Evolutionary conservation across 225 moss, liverwort and hornwort genomes (phyloP).

Genomic region (Thuidium tamariscinum): DNA sequence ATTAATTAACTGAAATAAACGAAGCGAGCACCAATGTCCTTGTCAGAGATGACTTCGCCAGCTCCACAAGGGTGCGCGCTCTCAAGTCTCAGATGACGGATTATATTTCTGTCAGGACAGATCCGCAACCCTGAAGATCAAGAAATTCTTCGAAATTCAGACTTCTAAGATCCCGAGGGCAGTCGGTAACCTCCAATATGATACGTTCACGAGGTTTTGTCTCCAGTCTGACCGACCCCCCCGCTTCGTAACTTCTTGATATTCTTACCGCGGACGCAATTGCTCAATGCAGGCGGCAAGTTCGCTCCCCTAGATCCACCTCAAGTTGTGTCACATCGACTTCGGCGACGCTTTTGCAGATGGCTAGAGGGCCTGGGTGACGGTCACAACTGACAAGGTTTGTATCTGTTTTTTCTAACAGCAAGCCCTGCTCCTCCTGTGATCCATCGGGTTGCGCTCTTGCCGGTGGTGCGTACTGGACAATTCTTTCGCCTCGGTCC

Average conservation of each 20-base stretch:
- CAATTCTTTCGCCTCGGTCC: conserved; percentile 35
- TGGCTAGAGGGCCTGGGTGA: not conserved
- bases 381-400: not conserved
- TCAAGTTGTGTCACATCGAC: not conserved
- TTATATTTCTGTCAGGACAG: not conserved
- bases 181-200: not conserved
- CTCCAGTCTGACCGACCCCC: not conserved
- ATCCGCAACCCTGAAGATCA: not conserved
- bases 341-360: not conserved
- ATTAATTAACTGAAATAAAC: not conserved
- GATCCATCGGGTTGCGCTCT: conserved; percentile 3
- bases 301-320: not conserved
- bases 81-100: not conserved
- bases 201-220: not conserved
- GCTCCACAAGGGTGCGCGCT: not conserved
- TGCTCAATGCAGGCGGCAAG: not conserved
- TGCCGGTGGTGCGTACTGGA: conserved; percentile 27
- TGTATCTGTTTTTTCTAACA: not conserved
- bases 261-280: not conserved
- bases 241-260: not conserved
- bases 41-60: not conserved
- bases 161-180: not conserved
- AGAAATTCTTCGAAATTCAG: not conserved
- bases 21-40: not conserved
- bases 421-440: conserved; percentile 16